Evolutionary conservation across 73 alveolate species (phyloP).

Genomic region (Stentor coeruleus): DNA sequence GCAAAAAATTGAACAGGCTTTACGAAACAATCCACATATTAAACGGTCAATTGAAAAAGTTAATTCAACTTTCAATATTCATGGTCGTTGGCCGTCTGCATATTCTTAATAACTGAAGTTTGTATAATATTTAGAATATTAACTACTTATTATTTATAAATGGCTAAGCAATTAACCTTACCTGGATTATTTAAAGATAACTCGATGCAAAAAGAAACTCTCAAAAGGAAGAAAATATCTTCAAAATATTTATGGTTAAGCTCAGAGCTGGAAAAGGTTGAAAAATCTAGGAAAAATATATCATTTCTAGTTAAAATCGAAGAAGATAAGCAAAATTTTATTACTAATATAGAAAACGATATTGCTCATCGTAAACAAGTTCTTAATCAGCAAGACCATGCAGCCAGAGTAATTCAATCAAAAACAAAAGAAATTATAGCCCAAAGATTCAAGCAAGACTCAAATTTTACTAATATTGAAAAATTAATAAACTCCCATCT

Average conservation of each 20-base stretch:
- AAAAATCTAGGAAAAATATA: not conserved
- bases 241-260: too few relatives aligned
- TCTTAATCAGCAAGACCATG: not conserved
- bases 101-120: not conserved
- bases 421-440: not conserved
- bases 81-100: slow-evolving; percentile 1
- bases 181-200: not conserved
- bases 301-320: not conserved
- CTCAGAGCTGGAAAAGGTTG: not conserved
- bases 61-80: not conserved
- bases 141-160: not conserved
- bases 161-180: too few relatives aligned
- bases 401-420: not conserved
- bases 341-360: not conserved
- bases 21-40: not conserved
- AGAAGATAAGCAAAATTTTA: not conserved
- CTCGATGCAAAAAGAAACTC: not conserved
- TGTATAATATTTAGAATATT: too few relatives aligned
- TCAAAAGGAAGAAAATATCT: not conserved
- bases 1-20: not conserved
- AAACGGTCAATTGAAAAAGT: not conserved
- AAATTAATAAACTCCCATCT: not conserved
- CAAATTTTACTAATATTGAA: not conserved
- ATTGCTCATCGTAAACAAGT: not conserved
- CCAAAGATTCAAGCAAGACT: not conserved